Evolutionary conservation across 805 yeast genomes (phyloP).

Genomic region (Cephaloascus fragrans): DNA sequence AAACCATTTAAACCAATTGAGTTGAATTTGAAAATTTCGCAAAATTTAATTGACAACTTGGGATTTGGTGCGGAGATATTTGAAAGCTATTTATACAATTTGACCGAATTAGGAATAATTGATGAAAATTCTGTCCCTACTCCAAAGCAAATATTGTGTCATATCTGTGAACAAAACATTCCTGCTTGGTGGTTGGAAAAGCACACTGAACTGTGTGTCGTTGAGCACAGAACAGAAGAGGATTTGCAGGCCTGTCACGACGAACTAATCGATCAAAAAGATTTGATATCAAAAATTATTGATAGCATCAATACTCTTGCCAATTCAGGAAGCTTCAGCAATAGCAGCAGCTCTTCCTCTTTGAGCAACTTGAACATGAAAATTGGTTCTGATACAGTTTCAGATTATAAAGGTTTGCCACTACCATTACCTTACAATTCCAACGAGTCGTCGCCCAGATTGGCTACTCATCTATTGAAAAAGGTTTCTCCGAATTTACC

Average conservation of each 20-base stretch:
- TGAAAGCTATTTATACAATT: conserved; percentile 55
- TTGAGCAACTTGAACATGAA: conserved; percentile 10
- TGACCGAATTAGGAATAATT: conserved; percentile 54
- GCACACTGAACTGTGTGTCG: conserved; percentile 79
- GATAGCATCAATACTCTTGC: conserved; percentile 23
- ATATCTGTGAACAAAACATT: conserved; percentile 85
- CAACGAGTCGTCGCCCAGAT: conserved; percentile 8
- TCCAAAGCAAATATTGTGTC: conserved; percentile 77
- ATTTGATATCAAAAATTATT: conserved; percentile 31
- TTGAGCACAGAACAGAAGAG: conserved; percentile 78
- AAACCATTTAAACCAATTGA: conserved; percentile 64
- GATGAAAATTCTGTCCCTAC: conserved; percentile 61
- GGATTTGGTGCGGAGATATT: conserved; percentile 89
- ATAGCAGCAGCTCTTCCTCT: conserved; percentile 6
- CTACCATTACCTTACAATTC: conserved; percentile 20
- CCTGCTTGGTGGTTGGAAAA: conserved; percentile 96
- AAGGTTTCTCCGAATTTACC: conserved; percentile 1
- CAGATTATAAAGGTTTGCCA: conserved; percentile 51
- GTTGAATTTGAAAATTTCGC: conserved; percentile 61
- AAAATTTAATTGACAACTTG: conserved; percentile 55
- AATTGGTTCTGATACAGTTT: conserved; percentile 10
- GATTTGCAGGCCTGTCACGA: conserved; percentile 72
- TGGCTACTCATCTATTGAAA: conserved; percentile 9
- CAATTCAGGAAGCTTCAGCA: conserved; percentile 4
- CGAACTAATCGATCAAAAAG: conserved; percentile 58